These are phyloP conservation scores for Phenoliferia sp. DNA, from an alignment of 1,284 basidiomycete genomes.

Conservation along the genomic window DNA sequence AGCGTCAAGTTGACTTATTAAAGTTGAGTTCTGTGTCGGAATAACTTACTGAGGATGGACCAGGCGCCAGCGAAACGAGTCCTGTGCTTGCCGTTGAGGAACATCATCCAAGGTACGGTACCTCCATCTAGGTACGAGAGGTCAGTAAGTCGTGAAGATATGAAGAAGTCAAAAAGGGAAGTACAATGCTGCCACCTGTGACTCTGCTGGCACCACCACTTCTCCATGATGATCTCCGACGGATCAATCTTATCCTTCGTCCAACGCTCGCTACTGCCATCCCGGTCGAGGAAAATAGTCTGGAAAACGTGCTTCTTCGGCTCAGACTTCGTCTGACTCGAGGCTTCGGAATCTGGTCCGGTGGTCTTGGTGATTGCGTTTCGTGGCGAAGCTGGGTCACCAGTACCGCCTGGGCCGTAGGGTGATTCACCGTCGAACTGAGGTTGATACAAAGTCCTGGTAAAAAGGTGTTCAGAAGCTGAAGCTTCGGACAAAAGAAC, in stretches of 20 bases:
- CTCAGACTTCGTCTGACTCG: background rate
- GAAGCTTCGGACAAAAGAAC: background rate
- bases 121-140: constrained; percentile 39
- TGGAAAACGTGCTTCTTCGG: constrained; percentile 54
- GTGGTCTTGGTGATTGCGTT: background rate
- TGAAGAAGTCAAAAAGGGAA: background rate
- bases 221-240: constrained; percentile 53
- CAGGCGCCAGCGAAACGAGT: constrained; percentile 47
- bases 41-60: constrained; percentile 35
- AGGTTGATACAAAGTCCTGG: constrained; percentile 53
- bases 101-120: constrained; percentile 58
- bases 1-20: constrained; percentile 44
- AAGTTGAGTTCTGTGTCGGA: background rate
- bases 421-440: constrained; percentile 43
- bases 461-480: constrained; percentile 7
- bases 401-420: constrained; percentile 14
- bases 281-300: constrained; percentile 59
- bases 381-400: constrained; percentile 11
- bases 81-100: constrained; percentile 54
- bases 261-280: constrained; percentile 52
- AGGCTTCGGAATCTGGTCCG: background rate
- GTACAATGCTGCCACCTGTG: constrained; percentile 51
- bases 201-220: constrained; percentile 61
- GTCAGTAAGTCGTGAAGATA: background rate
- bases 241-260: constrained; percentile 52